Base-by-base conservation (phyloP, 257 asterid genomes). In the Solanum pimpinellifolium region DNA sequence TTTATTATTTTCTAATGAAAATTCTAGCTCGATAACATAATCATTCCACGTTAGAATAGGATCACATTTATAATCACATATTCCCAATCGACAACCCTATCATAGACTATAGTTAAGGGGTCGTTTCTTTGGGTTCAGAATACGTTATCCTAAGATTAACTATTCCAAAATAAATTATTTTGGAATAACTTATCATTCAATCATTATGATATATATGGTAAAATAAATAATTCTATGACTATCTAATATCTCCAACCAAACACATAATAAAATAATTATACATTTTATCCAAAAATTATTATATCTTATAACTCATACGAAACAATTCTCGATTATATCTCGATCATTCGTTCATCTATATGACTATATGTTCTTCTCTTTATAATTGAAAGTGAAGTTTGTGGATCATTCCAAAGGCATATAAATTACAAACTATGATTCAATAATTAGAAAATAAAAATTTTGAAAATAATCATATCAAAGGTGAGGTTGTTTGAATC, bases 41-140 rank as follows among this genome's bases (percentile, higher is more conserved):
- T 80, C 42, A 39, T 78, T 83, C 87, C 89, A 33, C 13, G 16
- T 15, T 91, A 85, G 90, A 92, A 89, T 87, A 88, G 84, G 76
- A 75, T 88, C 88, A 70, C 60, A 49, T 91, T 91, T 91, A 65
- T 78, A 75, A 76, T 75, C 91, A 87, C 83, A 83, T 39, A 84
- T 90, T 86, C 77, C 90, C 91, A 87, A 84, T 80, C 13, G 78
- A 83, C 18, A 29, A 16, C 18, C 90, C 75, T 87, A 52, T 9
- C 2, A 52, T 52, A 52, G 62, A 52, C 62, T 52, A 42, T 88
- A 89, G 89, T 85, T 47, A 80, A 80, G 73, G 21, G 73, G 4
- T 18, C 11, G 4, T 56, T 18, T 3, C 4, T 1, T 56, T 18
- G 65, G 2, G n/a, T 18, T 18, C 11, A 0, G 2, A 56, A 56